A percentile compares a stretch with the other conserved stretches of the same genome.
These are phyloP conservation scores for Aspergillus tanneri DNA, from an alignment of 2,329 filamentous ascomycete genomes.

Conservation along the genomic window DNA sequence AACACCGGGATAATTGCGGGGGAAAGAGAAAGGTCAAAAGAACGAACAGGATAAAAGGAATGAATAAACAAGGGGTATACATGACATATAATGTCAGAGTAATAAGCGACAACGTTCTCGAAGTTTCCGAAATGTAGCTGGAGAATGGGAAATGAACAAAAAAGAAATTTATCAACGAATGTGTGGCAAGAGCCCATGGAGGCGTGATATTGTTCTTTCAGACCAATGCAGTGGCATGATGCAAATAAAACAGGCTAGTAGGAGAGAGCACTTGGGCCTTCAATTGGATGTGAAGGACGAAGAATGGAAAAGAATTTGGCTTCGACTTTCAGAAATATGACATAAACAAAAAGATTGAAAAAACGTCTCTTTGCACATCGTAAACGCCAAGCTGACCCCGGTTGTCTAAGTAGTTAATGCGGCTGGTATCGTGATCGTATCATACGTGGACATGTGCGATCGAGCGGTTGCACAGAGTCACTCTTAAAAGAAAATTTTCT, in stretches of 20 bases:
- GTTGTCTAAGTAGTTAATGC: constrained; percentile 45
- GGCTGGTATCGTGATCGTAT: constrained; percentile 47
- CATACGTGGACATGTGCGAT: constrained; percentile 38
- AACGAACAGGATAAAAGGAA: constrained; percentile 14
- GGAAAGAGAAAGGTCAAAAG: constrained; percentile 12
- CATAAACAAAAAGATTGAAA: constrained; percentile 8
- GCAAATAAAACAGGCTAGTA: not conserved
- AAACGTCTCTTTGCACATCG: constrained; percentile 31
- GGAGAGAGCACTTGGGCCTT: constrained; percentile 2
- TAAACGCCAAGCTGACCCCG: constrained; percentile 42
- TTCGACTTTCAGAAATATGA: constrained; percentile 5
- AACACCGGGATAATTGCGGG: constrained; percentile 7
- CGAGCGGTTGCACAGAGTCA: constrained; percentile 24
- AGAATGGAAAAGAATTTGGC: constrained; percentile 7
- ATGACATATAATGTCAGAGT: constrained; percentile 14
- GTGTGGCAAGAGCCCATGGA: constrained; percentile 7
- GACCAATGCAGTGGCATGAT: constrained; percentile 3
- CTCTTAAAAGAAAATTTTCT: constrained; percentile 13
- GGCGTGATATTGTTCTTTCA: no score
- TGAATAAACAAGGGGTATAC: constrained; percentile 23
- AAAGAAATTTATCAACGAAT: constrained; percentile 11
- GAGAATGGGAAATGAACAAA: constrained; percentile 13
- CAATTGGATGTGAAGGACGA: not conserved
- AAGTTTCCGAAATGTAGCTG: constrained; percentile 3
- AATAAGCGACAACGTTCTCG: not conserved